Percentiles rank a stretch among this genome's conserved stretches.
Evolutionary conservation across 179 eudicot species (phyloP).

Genomic region (Silene noctiflora): DNA sequence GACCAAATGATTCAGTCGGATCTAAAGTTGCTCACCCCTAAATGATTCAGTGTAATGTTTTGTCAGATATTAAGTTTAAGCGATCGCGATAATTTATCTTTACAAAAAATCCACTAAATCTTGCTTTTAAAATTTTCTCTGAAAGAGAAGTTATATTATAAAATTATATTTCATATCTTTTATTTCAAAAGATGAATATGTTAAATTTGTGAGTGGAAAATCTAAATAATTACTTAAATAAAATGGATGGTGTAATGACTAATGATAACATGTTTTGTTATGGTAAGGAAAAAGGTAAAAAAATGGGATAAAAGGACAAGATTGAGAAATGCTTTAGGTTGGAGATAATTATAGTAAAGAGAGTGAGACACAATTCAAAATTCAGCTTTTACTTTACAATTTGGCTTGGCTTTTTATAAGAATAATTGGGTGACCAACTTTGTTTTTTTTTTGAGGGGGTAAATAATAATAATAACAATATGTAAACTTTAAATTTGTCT

Average conservation of each 20-base stretch:
- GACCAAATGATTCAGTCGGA: too few species aligned
- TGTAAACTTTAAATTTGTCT: conserved; percentile 4
- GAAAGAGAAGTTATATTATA: too few species aligned
- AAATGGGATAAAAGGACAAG: conserved; percentile 18
- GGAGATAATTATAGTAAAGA: conserved; percentile 8
- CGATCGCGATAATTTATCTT: too few species aligned
- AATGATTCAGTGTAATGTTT: too few species aligned
- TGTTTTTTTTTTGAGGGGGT: neutral
- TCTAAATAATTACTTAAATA: neutral
- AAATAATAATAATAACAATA: neutral
- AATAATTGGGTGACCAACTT: conserved; percentile 16
- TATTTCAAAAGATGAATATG: too few species aligned
- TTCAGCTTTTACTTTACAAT: conserved; percentile 28
- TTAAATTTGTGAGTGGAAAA: conserved; percentile 13
- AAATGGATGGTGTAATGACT: neutral
- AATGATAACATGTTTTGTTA: conserved; percentile 32
- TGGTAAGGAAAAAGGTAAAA: conserved; percentile 29
- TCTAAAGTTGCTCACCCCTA: too few species aligned
- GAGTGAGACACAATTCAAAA: conserved; percentile 28
- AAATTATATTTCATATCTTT: too few species aligned
- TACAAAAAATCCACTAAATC: too few species aligned
- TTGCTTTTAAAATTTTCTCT: too few species aligned
- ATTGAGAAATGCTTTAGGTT: conserved; percentile 24
- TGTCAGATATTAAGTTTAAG: too few species aligned
- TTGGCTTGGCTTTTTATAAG: conserved; percentile 9